Evolutionary conservation across 108 stramenopile genomes (phyloP).

Genomic region (Stephanodiscus minutulus): DNA sequence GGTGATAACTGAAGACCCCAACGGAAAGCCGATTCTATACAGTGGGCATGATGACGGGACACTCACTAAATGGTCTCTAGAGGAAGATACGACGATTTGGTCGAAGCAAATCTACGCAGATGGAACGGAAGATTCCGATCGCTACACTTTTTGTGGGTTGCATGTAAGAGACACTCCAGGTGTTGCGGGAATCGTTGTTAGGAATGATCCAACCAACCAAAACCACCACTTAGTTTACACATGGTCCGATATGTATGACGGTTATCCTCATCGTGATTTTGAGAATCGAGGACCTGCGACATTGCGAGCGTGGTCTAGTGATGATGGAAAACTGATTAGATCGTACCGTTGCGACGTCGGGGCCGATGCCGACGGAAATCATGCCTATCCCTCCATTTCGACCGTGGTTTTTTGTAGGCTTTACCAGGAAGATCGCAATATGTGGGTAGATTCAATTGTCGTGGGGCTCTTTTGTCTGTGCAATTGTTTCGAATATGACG

Average conservation of each 20-base stretch:
- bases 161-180: slow-evolving; percentile 23
- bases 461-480: slow-evolving; percentile 42
- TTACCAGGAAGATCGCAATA: slow-evolving; percentile 1
- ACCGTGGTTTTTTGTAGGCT: slow-evolving; percentile 44
- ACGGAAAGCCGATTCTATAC: slow-evolving; percentile 40
- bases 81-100: slow-evolving; percentile 31
- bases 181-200: slow-evolving; percentile 37
- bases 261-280: slow-evolving; percentile 20
- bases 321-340: slow-evolving; percentile 17
- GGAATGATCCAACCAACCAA: slow-evolving; percentile 15
- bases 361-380: slow-evolving; percentile 19
- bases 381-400: slow-evolving; percentile 38
- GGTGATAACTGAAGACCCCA: slow-evolving; percentile 36
- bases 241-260: slow-evolving; percentile 31
- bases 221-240: slow-evolving; percentile 28
- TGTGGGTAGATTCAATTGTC: slow-evolving; percentile 34
- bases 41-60: slow-evolving; percentile 49
- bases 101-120: slow-evolving; percentile 31
- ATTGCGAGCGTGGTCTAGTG: slow-evolving; percentile 30
- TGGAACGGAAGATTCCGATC: slow-evolving; percentile 14
- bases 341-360: slow-evolving; percentile 30
- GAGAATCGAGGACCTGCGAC: slow-evolving; percentile 20
- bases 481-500: slow-evolving; percentile 12
- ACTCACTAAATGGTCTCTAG: slow-evolving; percentile 38
- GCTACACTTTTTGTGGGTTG: neutral